Conservation (phyloP, 2,329 filamentous ascomycete genomes). For the Aspergillus quadrilineatus region DNA sequence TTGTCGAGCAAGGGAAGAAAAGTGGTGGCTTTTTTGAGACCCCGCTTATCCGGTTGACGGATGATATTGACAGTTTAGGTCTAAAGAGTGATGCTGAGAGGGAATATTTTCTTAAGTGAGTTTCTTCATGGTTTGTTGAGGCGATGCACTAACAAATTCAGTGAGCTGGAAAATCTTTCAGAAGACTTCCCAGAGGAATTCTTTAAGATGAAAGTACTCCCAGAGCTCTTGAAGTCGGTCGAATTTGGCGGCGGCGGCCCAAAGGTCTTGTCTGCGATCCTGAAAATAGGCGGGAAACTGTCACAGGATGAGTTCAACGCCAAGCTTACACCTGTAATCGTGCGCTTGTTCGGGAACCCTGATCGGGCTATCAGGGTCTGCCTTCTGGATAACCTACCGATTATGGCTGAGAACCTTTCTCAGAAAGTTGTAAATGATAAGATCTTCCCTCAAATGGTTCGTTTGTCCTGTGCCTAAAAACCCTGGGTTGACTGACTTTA, state of each 20-base stretch:
- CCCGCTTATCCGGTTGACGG: conserved; percentile 84
- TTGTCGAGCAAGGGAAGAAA: conserved; percentile 83
- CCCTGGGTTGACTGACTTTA: neutral
- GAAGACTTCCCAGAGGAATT: conserved; percentile 98
- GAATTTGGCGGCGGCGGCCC: conserved; percentile 95
- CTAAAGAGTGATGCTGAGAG: conserved; percentile 82
- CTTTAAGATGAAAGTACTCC: conserved; percentile 94
- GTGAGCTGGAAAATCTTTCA: conserved; percentile 77
- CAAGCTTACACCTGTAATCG: conserved; percentile 78
- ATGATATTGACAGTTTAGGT: conserved; percentile 88
- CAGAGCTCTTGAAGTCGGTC: conserved; percentile 96
- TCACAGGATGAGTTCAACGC: conserved; percentile 85
- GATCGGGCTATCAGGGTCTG: conserved; percentile 91
- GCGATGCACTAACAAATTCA: conserved; percentile 32
- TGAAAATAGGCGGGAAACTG: conserved; percentile 87
- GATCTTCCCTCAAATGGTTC: conserved; percentile 89
- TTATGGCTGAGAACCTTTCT: conserved; percentile 87
- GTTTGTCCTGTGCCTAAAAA: conserved; percentile 18
- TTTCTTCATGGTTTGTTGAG: conserved; percentile 3
- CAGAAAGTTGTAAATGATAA: conserved; percentile 92
- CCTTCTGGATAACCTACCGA: conserved; percentile 79
- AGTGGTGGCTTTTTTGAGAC: conserved; percentile 88
- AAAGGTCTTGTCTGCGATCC: conserved; percentile 80
- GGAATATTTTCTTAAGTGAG: conserved; percentile 74
- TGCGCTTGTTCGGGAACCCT: conserved; percentile 84